These are phyloP conservation scores for Boletus sp. DNA, from an alignment of 768 basidiomycete genomes.

Conservation along the genomic window DNA sequence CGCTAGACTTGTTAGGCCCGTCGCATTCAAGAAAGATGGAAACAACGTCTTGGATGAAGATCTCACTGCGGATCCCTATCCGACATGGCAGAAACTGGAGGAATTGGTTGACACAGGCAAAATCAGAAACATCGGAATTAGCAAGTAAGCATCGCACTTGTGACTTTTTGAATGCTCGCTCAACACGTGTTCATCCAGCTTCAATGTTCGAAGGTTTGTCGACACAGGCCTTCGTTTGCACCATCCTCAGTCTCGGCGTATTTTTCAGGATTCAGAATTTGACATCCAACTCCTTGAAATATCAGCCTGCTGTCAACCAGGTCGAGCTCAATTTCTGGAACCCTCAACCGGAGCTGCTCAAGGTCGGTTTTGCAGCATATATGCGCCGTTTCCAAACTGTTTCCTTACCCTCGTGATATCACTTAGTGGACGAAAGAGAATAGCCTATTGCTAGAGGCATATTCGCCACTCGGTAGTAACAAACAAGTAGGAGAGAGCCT, in stretches of 20 bases:
- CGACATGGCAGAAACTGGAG: slow-evolving; percentile 81
- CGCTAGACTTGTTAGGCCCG: slow-evolving; percentile 44
- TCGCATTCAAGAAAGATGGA: slow-evolving; percentile 61
- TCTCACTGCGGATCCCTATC: slow-evolving; percentile 68
- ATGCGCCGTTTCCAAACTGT: background rate
- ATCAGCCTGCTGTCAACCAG: slow-evolving; percentile 71
- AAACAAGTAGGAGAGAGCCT: slow-evolving; percentile 58
- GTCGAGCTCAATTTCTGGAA: slow-evolving; percentile 78
- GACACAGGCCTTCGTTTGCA: background rate
- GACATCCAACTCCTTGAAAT: slow-evolving; percentile 57
- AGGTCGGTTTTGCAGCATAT: slow-evolving; percentile 37
- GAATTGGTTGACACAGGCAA: slow-evolving; percentile 76
- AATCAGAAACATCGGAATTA: slow-evolving; percentile 75
- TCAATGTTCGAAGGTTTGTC: slow-evolving; percentile 53
- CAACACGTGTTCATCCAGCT: slow-evolving; percentile 34
- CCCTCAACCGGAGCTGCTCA: slow-evolving; percentile 73
- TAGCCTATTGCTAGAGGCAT: slow-evolving; percentile 66
- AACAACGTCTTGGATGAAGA: slow-evolving; percentile 47
- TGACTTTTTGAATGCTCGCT: background rate
- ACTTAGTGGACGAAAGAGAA: slow-evolving; percentile 68
- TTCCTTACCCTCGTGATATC: background rate
- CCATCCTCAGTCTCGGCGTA: background rate
- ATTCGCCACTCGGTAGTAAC: slow-evolving; percentile 71
- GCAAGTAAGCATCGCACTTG: slow-evolving; percentile 53
- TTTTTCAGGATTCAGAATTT: slow-evolving; percentile 53